Base-by-base conservation (phyloP, 306 rosid genomes). In the Alnus glutinosa region DNA sequence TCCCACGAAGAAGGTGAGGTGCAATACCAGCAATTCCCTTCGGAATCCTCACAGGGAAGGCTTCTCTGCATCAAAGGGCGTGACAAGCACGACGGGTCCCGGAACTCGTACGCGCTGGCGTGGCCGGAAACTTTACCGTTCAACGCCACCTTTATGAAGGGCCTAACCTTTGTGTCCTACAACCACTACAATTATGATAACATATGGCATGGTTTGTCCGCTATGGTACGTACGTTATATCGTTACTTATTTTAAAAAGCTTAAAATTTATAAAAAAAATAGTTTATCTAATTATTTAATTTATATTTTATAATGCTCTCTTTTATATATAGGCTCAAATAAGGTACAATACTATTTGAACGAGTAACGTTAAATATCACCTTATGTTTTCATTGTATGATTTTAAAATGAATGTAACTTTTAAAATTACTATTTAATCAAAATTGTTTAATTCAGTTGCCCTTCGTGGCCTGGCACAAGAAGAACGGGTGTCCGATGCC, bases 11-110 rank as follows among this genome's bases (percentile, higher is more conserved):
- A 81, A 37, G 94, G 94, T 18, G 87, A 87, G 36, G 94, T 88
- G 30, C 94, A 90, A 70, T 90, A 81, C 88, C 94, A 86, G 49
- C 84, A 80, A 18, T 90, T 90, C 80, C 97, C 97, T n/a, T 87
- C 94, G 4, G 69, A 55, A 5, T 79, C 84, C 1, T 83, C 93
- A 12, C 55, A 74, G 1, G 87, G 81, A 12, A 34, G 88, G 48
- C 30, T 90, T 52, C 86, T 92, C 0, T 92, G 97, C 83, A 73
- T 90, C 42, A 87, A 83, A 71, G 97, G 97, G 14, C 81, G 74
- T 0, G 90, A 88, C 76, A 78, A 68, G 46, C 92, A 85, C 57
- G 92, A 88, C 39, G 97, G 94, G 0, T 80, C 92, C n/a, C 81
- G 89, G 94, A 92, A 90, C 84, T 88, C 75, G 42, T 92, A 90